phyloP scores from a whole-genome alignment of 352 stramenopile species.

The Phytophthora quininea region DNA sequence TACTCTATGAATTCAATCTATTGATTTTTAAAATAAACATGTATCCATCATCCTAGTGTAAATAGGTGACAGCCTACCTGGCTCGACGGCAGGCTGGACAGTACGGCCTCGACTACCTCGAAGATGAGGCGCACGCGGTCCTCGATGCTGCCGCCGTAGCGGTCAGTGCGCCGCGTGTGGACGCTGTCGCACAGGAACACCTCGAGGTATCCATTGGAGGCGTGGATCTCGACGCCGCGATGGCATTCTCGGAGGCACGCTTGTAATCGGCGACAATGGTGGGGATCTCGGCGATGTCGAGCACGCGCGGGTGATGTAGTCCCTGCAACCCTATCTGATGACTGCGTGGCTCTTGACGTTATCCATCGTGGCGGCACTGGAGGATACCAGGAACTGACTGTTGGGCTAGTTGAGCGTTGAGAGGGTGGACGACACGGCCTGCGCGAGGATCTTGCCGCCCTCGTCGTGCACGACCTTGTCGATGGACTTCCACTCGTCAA shows the following conservation, averaged over 20 bases:
- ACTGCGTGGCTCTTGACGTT: not conserved
- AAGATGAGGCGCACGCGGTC: constrained; percentile 6
- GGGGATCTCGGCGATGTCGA: not conserved
- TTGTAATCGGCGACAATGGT: not conserved
- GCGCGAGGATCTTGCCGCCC: too few species aligned
- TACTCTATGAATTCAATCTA: too few species aligned
- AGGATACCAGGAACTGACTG: not conserved
- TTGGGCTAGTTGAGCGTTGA: not conserved
- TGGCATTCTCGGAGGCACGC: constrained; percentile 12
- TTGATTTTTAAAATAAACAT: too few species aligned
- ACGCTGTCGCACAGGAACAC: constrained; percentile 61
- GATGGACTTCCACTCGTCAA: too few species aligned
- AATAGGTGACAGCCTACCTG: not conserved
- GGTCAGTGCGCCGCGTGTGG: constrained; percentile 12
- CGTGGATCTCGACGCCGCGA: constrained; percentile 60
- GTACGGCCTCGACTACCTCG: not conserved
- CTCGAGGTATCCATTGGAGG: constrained; percentile 92
- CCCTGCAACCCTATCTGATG: not conserved
- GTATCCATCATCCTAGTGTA: too few species aligned
- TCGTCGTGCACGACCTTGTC: too few species aligned
- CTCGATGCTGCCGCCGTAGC: not conserved
- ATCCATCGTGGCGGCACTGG: not conserved
- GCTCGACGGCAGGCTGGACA: not conserved
- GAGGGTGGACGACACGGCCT: too few species aligned
- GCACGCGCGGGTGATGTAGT: not conserved